Conservation (phyloP, 345 rosid species). For the Lepidium didymum region DNA sequence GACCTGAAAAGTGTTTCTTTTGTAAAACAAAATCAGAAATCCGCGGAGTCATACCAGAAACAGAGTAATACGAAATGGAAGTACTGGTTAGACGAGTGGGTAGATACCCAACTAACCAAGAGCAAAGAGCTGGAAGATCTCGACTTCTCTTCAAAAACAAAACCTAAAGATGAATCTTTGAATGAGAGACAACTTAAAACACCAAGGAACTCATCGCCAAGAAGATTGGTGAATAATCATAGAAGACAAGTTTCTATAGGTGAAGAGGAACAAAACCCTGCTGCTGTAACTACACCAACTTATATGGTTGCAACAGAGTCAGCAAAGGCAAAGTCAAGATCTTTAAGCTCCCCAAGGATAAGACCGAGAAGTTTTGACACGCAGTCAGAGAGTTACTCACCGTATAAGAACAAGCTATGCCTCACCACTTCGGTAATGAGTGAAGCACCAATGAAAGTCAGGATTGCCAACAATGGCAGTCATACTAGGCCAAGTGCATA, state of each 20-base stretch:
- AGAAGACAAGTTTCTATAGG: slow-evolving; percentile 56
- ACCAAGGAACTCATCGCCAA: slow-evolving; percentile 34
- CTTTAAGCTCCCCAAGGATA: slow-evolving; percentile 61
- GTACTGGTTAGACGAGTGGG: slow-evolving; percentile 91
- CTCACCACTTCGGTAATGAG: slow-evolving; percentile 37
- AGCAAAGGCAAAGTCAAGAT: slow-evolving; percentile 77
- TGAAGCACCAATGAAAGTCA: slow-evolving; percentile 38
- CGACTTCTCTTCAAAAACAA: slow-evolving; percentile 45
- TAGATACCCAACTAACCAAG: slow-evolving; percentile 60
- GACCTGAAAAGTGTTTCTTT: slow-evolving; percentile 1
- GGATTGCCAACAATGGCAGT: not conserved
- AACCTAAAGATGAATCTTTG: slow-evolving; percentile 32
- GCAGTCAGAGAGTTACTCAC: slow-evolving; percentile 78
- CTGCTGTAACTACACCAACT: slow-evolving; percentile 43
- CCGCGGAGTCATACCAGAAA: slow-evolving; percentile 65
- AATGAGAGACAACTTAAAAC: slow-evolving; percentile 32
- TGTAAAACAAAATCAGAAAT: slow-evolving; percentile 41
- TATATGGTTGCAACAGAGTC: slow-evolving; percentile 95
- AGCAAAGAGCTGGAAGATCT: slow-evolving; percentile 79
- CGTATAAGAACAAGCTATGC: slow-evolving; percentile 54
- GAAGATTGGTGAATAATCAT: slow-evolving; percentile 43
- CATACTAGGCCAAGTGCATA: slow-evolving; percentile 32
- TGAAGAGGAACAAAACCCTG: slow-evolving; percentile 45
- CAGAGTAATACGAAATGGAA: slow-evolving; percentile 61
- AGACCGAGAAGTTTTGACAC: slow-evolving; percentile 63